Evolutionary conservation across 805 yeast species (phyloP), one percentile per base, ranked within the genome.

Genomic region (Yamadazyma kitorensis): DNA sequence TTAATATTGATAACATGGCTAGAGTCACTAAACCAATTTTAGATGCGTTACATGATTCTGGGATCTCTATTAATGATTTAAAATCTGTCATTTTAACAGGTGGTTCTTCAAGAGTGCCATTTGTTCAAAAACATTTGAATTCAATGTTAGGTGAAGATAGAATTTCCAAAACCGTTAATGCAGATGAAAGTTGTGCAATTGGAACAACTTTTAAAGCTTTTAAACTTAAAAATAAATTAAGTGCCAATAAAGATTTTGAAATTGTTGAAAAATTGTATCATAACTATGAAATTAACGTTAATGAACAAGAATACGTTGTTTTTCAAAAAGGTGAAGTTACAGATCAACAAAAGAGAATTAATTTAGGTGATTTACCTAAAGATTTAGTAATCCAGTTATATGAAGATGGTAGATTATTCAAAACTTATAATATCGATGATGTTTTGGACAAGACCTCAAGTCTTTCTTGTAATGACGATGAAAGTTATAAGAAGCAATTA

Each of bases 181-280:
- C 98, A 0, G 98, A 93, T 59, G 98, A 93, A 64, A 80, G 97
- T 28, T 86, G 86, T 33, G 96, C 86, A 10, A 70, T 86, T 48
- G 98, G 98, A 31, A 78, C 94, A 2, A 78, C 96, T n/a, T 64
- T 84, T 24, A 74, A 88, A 44, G 98, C 93, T 14, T 82, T 87
- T 25, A 57, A 55, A 34, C 70, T 78, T 30, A 64, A 86, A 24
- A 77, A 87, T n/a, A 72, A 78, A 24, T 72, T 79, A 48, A 82
- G 79, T 56, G 76, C 80, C 45, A 76, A 43, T 5, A 44, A 76
- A 47, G 78, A 76, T 27, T 70, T 86, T 31, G 60, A 66, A 16
- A 68, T 86, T 3, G 51, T 72, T 20, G 94, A 86, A 36, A 72
- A 72, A 36, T 56, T 80, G 0, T 50, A 72, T 26, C 71, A 64